Evolutionary conservation across 768 basidiomycete genomes (phyloP), one percentile per base, ranked within the genome.

Genomic region (Trametes punicea): DNA sequence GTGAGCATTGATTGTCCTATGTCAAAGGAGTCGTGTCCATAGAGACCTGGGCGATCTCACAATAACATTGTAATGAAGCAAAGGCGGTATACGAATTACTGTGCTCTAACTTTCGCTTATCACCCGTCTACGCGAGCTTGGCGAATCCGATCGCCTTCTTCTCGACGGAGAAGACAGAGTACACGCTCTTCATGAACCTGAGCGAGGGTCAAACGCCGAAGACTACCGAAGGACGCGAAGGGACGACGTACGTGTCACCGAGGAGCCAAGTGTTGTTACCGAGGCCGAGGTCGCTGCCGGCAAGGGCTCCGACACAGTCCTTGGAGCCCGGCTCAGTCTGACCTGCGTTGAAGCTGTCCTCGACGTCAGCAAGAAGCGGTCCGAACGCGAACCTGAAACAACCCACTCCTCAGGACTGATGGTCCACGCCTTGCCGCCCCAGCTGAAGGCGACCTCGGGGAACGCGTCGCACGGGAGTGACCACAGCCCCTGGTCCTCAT

Each of bases 401-500:
- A 53, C 60, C 3, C 26, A 61, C 60, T 47, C 42, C 13, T 57
- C 52, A 1, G 52, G 20, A 23, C 41, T 54, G 52, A 64, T 54
- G 2, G 31, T 31, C 56, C 59, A 64, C 33, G 38, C 26, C 42
- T 59, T 56, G 20, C 62, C 60, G 27, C 60, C 62, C 59, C 59
- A 64, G 56, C 39, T 56, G 48, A 64, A 61, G 34, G 59, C 36
- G 38, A 64, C 50, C n/a, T 49, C 40, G 4, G 59, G 59, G 33
- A 38, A 18, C 8, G 53, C 39, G 51, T 56, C 49, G 51, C 62
- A 64, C 9, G 62, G 62, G 50, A 46, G 40, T 11, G 48, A 23
- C 51, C 60, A 64, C 25, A 46, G 26, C 8, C 59, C 59, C 44
- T 60, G 36, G 18, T n/a, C 20, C 33, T 38, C 11, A 18, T 57